phyloP scores from a whole-genome alignment of 768 basidiomycete species.

The Lactifluus rugatus region DNA sequence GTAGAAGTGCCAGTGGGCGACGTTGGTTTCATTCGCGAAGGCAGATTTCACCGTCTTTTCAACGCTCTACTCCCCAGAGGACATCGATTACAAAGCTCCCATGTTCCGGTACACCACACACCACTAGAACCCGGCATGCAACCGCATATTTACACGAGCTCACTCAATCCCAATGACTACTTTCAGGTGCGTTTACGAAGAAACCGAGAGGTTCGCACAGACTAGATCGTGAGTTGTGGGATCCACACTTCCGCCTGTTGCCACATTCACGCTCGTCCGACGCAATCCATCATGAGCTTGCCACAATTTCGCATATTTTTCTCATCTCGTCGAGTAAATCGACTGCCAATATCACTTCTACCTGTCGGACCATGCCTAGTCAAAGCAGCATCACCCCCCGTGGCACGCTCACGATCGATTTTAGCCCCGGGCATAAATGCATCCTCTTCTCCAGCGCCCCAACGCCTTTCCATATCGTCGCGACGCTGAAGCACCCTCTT shows the following conservation, averaged over 20 bases:
- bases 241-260: neutral
- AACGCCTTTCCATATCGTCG: neutral
- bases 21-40: too few species aligned
- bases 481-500: neutral
- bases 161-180: neutral
- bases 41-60: too few species aligned
- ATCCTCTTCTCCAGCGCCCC: neutral
- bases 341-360: neutral
- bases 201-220: neutral
- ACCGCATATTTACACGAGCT: neutral
- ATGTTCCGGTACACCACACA: neutral
- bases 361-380: neutral
- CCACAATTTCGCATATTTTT: neutral
- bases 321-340: neutral
- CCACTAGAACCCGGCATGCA: neutral
- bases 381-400: neutral
- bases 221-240: neutral
- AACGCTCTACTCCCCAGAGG: neutral
- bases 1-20: too few species aligned
- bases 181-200: neutral
- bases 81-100: neutral
- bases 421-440: neutral
- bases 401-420: neutral
- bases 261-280: neutral
- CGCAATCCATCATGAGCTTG: neutral